These are phyloP conservation scores for Psidium guajava DNA, from an alignment of 345 rosid species.

Conservation along the genomic window DNA sequence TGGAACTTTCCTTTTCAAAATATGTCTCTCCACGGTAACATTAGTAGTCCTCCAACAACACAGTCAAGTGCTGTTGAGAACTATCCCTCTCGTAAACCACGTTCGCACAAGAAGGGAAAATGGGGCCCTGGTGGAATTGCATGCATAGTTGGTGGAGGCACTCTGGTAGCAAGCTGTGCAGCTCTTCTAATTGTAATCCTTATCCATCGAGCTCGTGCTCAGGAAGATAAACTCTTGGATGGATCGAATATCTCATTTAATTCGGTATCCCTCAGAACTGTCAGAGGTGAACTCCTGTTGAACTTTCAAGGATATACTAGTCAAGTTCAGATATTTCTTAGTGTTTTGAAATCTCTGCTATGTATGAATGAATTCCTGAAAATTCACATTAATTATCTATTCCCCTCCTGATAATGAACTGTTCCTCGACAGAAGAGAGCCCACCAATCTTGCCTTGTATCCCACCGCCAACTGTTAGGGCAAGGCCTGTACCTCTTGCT, in stretches of 20 bases:
- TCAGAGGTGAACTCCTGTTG: constrained; percentile 32
- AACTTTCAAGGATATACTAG: neutral
- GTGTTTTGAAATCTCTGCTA: neutral
- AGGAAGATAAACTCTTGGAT: constrained; percentile 18
- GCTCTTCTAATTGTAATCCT: constrained; percentile 36
- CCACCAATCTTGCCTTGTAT: constrained; percentile 27
- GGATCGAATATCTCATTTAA: constrained; percentile 26
- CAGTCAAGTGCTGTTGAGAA: constrained; percentile 70
- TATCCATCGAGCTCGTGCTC: constrained; percentile 18
- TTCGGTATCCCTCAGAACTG: constrained; percentile 33
- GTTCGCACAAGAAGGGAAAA: constrained; percentile 30
- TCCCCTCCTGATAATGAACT: neutral
- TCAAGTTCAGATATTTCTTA: neutral
- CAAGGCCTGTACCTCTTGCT: constrained; percentile 16
- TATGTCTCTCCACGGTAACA: constrained; percentile 30
- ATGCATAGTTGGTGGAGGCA: constrained; percentile 45
- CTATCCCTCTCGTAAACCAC: constrained; percentile 26
- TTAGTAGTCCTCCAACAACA: constrained; percentile 46
- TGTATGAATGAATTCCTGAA: neutral
- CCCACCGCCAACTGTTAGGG: constrained; percentile 28
- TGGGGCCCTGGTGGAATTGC: constrained; percentile 50
- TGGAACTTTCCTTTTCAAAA: constrained; percentile 65
- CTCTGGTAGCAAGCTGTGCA: constrained; percentile 43
- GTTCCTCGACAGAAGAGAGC: constrained; percentile 29
- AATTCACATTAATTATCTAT: neutral